Evolutionary conservation across 805 yeast genomes (phyloP).

Genomic region (Candida schatavii): DNA sequence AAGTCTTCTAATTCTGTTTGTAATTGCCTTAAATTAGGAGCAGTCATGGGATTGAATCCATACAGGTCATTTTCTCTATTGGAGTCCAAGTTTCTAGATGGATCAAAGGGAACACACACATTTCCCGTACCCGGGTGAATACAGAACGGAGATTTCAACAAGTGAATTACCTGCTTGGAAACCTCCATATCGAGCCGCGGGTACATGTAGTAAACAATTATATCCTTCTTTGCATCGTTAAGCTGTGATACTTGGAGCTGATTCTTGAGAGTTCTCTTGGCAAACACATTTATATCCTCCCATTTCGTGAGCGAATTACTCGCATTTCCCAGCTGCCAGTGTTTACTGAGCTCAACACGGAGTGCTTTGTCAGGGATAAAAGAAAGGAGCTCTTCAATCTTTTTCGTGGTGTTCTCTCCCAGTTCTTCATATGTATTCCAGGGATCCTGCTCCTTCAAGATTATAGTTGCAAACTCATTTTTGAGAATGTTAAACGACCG

Average conservation of each 20-base stretch:
- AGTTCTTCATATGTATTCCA: constrained; percentile 49
- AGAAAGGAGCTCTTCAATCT: constrained; percentile 48
- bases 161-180: constrained; percentile 83
- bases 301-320: constrained; percentile 63
- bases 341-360: constrained; percentile 47
- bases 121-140: constrained; percentile 95
- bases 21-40: constrained; percentile 70
- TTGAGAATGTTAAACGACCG: constrained; percentile 71
- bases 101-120: constrained; percentile 86
- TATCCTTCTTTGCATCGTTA: constrained; percentile 76
- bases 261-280: constrained; percentile 44
- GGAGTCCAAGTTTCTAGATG: constrained; percentile 33
- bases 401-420: constrained; percentile 44
- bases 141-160: constrained; percentile 94
- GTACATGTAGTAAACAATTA: constrained; percentile 75
- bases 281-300: constrained; percentile 65
- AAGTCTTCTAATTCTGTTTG: constrained; percentile 53
- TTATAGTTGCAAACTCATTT: constrained; percentile 58
- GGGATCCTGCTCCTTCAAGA: constrained; percentile 83
- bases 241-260: constrained; percentile 46
- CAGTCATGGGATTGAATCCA: constrained; percentile 73
- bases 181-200: constrained; percentile 95
- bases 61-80: constrained; percentile 35
- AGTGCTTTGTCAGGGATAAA: constrained; percentile 62
- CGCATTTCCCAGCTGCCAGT: constrained; percentile 49